These are phyloP conservation scores for Candida neerlandica DNA, from an alignment of 1,139 yeast species.

Conservation along the genomic window DNA sequence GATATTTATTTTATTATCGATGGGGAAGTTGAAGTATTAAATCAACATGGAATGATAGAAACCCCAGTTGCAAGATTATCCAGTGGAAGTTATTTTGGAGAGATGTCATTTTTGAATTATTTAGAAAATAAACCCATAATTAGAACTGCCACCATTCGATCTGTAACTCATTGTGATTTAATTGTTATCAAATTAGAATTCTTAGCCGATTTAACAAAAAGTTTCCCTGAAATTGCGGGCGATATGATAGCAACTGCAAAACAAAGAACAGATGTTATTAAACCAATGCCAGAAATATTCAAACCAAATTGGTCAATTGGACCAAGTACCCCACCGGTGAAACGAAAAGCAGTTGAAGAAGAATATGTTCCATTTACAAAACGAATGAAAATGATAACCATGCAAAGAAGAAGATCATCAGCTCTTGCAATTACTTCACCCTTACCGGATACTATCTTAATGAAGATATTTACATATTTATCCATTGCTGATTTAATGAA, in stretches of 20 bases:
- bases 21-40: constrained; percentile 73
- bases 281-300: constrained; percentile 19
- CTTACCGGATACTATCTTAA: constrained; percentile 58
- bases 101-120: constrained; percentile 65
- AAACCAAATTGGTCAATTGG: constrained; percentile 8
- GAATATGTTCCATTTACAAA: constrained; percentile 54
- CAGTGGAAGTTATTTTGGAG: constrained; percentile 73
- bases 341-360: not conserved
- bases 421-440: constrained; percentile 52
- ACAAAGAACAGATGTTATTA: constrained; percentile 31
- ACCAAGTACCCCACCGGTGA: constrained; percentile 24
- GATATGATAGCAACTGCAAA: constrained; percentile 65
- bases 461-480: constrained; percentile 54
- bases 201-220: constrained; percentile 52
- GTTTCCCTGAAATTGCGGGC: constrained; percentile 59
- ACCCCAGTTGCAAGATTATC: constrained; percentile 58
- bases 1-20: constrained; percentile 67
- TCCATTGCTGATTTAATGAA: constrained; percentile 61
- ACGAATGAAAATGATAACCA: constrained; percentile 47
- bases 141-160: constrained; percentile 65
- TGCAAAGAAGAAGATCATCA: constrained; percentile 57
- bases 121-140: constrained; percentile 34
- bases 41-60: constrained; percentile 35
- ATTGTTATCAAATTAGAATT: constrained; percentile 58
- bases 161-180: constrained; percentile 61